Conservation (phyloP, 441 rosid species). For the Rhodomyrtus psidioides region DNA sequence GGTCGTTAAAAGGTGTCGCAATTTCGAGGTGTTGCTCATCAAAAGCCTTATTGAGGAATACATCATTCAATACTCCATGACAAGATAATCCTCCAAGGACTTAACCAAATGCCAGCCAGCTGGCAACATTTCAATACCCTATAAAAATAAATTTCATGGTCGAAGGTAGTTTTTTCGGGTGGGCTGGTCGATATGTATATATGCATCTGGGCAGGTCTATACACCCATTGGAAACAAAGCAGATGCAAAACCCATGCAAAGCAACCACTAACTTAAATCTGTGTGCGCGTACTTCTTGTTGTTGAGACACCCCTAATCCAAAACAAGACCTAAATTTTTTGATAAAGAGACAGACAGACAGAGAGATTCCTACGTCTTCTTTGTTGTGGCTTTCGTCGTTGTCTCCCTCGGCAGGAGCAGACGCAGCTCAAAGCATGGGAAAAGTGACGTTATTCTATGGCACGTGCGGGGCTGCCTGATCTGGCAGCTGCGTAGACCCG, state of each 20-base stretch:
- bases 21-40: not conserved
- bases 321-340: not conserved
- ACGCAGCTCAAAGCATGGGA: not conserved
- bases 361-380: not conserved
- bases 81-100: not conserved
- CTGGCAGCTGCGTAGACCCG: not conserved
- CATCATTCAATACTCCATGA: not conserved
- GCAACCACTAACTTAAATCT: not conserved
- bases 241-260: not conserved
- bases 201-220: not conserved
- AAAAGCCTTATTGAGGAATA: not conserved
- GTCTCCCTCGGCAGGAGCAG: not conserved
- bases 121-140: not conserved
- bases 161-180: not conserved
- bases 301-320: not conserved
- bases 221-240: not conserved
- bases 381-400: not conserved
- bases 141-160: too few relatives aligned
- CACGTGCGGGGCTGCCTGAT: not conserved
- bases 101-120: not conserved
- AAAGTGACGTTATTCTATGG: not conserved
- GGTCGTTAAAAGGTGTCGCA: not conserved
- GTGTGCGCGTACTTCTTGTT: not conserved
- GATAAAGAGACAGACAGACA: not conserved
- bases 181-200: not conserved